Base-by-base conservation (phyloP, 2,329 filamentous ascomycete genomes). In the Hawksworthiomyces lignivorus region DNA sequence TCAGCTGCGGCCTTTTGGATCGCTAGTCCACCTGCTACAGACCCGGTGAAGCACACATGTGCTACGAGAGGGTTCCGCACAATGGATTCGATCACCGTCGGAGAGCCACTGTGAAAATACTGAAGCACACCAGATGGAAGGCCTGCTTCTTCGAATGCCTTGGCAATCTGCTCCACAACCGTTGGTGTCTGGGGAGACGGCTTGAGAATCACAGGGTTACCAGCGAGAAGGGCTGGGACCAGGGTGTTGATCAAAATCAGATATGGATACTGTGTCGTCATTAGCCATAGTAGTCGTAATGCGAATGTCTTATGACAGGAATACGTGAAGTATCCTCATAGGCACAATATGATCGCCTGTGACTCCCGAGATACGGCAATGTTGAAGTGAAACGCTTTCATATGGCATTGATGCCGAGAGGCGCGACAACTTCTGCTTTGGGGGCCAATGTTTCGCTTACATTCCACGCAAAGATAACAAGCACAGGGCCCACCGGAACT, bases 251-350 rank as follows among this genome's bases (percentile, higher is more conserved):
- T 78, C 22, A 96, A 77, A 51, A 89, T 94, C 36, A 97, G 71
- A 62, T 96, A 97, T 19, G 90, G 90, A 58, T 97, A 97, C 87
- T 94, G 14, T n/a, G n/a, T n/a, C n/a, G n/a, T n/a, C n/a, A n/a
- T n/a, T n/a, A n/a, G n/a, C n/a, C n/a, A n/a, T n/a, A n/a, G n/a
- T n/a, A n/a, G n/a, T n/a, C n/a, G n/a, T n/a, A n/a, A n/a, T n/a
- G n/a, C n/a, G n/a, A n/a, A n/a, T n/a, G n/a, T n/a, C n/a, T n/a
- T n/a, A n/a, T n/a, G n/a, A n/a, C n/a, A n/a, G n/a, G n/a, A n/a
- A n/a, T n/a, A n/a, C n/a, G n/a, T n/a, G n/a, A n/a, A n/a, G n/a
- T n/a, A n/a, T n/a, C n/a, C n/a, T n/a, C n/a, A n/a, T n/a, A n/a
- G n/a, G n/a, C n/a, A 22, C 12, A 18, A 31, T 35, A 21, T 4